Base-by-base conservation (phyloP, 2,329 filamentous ascomycete genomes). In the Fusarium pseudoanthophilum region DNA sequence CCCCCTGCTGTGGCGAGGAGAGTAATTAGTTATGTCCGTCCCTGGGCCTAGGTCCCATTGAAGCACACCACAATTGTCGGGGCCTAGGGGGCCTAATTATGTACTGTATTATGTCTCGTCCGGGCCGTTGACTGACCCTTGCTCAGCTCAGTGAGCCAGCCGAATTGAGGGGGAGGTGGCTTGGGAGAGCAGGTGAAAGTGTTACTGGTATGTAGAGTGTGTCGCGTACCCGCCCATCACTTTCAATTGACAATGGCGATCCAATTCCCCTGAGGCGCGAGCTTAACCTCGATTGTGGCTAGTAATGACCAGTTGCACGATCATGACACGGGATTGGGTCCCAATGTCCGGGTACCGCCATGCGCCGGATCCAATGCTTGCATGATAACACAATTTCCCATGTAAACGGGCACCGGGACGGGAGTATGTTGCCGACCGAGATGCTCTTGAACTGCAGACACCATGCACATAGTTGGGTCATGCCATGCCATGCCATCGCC, bases 261-360 rank as follows among this genome's bases (percentile, higher is more conserved):
- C 46, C 30, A 34, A n/a, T 65, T 65, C 64, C 64, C 64, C 60
- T 75, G 71, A 70, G 73, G 75, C 71, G 71, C 67, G 64, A 72
- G 71, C 63, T 76, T 28, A 28, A 40, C 64, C 37, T 74, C 61
- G 65, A 73, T 64, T 77, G 75, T 77, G 75, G 75, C 75, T 76
- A 70, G 70, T 74, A 62, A 70, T 55, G 52, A 53, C 45, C 58
- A 66, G 48, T 71, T 71, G 58, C 60, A 71, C 59, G 32, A 67
- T 64, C 53, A 53, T 59, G 60, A 64, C 74, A 59, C 55, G 36
- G 39, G 18, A 48, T 46, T 69, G 32, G 11, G 48, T 58, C 46
- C 45, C 28, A 34, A 21, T 32, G 37, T 28, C 43, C 60, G 40
- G 46, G 53, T 48, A 43, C 46, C 67, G 51, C 64, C 60, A 70